Percentiles rank a stretch among this genome's conserved stretches.
phyloP scores from a whole-genome alignment of 163 green algal genomes.

The Prototheca cutis region DNA sequence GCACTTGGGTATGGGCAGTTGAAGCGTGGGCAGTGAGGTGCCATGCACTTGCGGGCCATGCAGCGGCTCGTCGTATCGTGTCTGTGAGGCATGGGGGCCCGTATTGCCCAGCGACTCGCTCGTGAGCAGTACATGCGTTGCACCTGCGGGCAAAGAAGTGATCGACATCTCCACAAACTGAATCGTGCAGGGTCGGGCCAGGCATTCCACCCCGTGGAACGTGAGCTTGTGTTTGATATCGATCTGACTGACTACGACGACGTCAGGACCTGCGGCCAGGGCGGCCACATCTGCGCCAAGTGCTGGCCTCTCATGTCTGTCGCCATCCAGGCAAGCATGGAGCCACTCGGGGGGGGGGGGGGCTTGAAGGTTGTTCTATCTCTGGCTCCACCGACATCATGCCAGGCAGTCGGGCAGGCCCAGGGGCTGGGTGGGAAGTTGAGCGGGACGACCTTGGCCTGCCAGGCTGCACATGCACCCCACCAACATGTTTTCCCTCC shows the following conservation, averaged over 20 bases:
- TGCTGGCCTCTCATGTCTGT: conserved; percentile 96
- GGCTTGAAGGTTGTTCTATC: too few relatives aligned
- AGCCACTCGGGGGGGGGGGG: neutral
- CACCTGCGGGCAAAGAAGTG: too few relatives aligned
- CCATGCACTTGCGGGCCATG: too few relatives aligned
- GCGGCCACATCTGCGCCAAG: conserved; percentile 75
- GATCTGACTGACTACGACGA: conserved; percentile 99
- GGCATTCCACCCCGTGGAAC: conserved; percentile 68
- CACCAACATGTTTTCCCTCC: neutral
- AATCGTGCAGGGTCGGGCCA: conserved; percentile 12
- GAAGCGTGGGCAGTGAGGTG: too few relatives aligned
- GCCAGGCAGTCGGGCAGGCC: too few relatives aligned
- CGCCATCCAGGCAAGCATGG: conserved; percentile 78
- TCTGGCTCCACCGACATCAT: too few relatives aligned
- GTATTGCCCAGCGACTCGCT: neutral
- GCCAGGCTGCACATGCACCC: neutral
- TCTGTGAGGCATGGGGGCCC: too few relatives aligned
- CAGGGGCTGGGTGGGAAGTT: too few relatives aligned
- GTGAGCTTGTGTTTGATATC: conserved; percentile 98
- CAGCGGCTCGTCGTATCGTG: too few relatives aligned
- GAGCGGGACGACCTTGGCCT: too few relatives aligned
- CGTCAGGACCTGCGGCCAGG: conserved; percentile 85
- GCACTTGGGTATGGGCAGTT: neutral
- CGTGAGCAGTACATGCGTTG: too few relatives aligned
- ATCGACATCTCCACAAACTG: neutral